These are phyloP conservation scores for Penicillium cinerascens DNA, from an alignment of 495 filamentous ascomycete species.

Conservation along the genomic window DNA sequence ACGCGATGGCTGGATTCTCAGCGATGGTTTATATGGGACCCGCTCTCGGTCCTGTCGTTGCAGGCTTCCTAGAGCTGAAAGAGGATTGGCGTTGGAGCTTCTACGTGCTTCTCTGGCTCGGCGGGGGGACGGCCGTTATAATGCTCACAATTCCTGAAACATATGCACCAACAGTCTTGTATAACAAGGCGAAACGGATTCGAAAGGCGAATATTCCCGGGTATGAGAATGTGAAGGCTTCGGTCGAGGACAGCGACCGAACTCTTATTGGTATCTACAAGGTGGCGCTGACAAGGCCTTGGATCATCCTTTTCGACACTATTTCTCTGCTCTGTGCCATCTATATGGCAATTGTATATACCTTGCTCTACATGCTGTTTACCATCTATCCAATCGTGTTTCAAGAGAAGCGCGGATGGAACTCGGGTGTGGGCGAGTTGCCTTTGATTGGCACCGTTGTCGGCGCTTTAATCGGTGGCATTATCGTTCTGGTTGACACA, in stretches of 20 bases:
- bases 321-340: slow-evolving; percentile 46
- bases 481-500: slow-evolving; percentile 35
- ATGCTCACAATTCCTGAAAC: slow-evolving; percentile 47
- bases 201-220: slow-evolving; percentile 34
- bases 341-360: slow-evolving; percentile 52
- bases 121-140: slow-evolving; percentile 30
- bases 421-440: slow-evolving; percentile 46
- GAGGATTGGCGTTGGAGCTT: slow-evolving; percentile 49
- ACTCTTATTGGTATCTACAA: slow-evolving; percentile 44
- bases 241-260: slow-evolving; percentile 38
- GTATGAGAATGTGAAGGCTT: slow-evolving; percentile 45
- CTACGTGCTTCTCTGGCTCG: slow-evolving; percentile 47
- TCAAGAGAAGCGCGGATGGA: slow-evolving; percentile 49
- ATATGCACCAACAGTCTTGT: slow-evolving; percentile 23
- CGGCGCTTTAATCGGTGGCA: slow-evolving; percentile 41
- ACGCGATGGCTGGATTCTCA: slow-evolving; percentile 49
- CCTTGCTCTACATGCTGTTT: slow-evolving; percentile 53
- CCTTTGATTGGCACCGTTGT: slow-evolving; percentile 49
- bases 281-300: slow-evolving; percentile 48
- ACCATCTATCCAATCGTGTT: slow-evolving; percentile 19
- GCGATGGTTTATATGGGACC: slow-evolving; percentile 36
- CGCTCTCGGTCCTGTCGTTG: slow-evolving; percentile 34
- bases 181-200: slow-evolving; percentile 33
- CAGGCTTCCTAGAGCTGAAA: slow-evolving; percentile 44
- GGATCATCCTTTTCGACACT: slow-evolving; percentile 41